These are phyloP conservation scores for Boletus eberwhitei DNA, from an alignment of 768 basidiomycete species.

Conservation along the genomic window DNA sequence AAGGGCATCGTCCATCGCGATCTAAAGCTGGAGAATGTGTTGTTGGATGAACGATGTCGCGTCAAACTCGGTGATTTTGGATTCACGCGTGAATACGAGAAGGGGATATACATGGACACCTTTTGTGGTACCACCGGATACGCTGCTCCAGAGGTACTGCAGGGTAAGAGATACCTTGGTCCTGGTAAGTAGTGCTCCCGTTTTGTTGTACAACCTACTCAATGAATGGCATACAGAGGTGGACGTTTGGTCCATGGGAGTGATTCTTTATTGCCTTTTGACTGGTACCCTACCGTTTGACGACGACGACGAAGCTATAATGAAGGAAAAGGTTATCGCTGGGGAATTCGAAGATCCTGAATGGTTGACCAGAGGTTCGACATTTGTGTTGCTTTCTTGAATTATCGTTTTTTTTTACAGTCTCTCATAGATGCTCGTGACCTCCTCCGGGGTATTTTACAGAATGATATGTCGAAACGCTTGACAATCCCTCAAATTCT, in stretches of 20 bases:
- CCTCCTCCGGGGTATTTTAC: constrained; percentile 73
- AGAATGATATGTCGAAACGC: constrained; percentile 72
- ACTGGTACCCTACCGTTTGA: constrained; percentile 90
- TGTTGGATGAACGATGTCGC: constrained; percentile 85
- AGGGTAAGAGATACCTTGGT: constrained; percentile 85
- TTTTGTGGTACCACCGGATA: constrained; percentile 95
- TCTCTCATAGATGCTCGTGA: constrained; percentile 70
- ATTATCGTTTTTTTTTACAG: constrained; percentile 3
- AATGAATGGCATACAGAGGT: constrained; percentile 62
- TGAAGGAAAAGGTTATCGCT: constrained; percentile 80
- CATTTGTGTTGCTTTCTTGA: constrained; percentile 10
- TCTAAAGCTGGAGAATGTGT: constrained; percentile 92
- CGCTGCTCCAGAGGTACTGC: constrained; percentile 90
- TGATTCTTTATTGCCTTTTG: constrained; percentile 86
- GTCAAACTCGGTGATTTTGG: constrained; percentile 95
- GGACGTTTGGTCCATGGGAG: constrained; percentile 91
- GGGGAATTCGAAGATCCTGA: constrained; percentile 89
- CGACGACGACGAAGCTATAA: constrained; percentile 79
- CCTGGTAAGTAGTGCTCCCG: constrained; percentile 54
- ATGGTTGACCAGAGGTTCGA: constrained; percentile 82
- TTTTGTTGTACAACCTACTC: constrained; percentile 1
- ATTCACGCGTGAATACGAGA: constrained; percentile 89
- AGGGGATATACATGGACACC: constrained; percentile 77
- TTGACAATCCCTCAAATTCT: constrained; percentile 82
- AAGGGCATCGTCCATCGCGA: constrained; percentile 96